Evolutionary conservation across 2,329 filamentous ascomycete genomes (phyloP).

Genomic region (Curvularia sp.): DNA sequence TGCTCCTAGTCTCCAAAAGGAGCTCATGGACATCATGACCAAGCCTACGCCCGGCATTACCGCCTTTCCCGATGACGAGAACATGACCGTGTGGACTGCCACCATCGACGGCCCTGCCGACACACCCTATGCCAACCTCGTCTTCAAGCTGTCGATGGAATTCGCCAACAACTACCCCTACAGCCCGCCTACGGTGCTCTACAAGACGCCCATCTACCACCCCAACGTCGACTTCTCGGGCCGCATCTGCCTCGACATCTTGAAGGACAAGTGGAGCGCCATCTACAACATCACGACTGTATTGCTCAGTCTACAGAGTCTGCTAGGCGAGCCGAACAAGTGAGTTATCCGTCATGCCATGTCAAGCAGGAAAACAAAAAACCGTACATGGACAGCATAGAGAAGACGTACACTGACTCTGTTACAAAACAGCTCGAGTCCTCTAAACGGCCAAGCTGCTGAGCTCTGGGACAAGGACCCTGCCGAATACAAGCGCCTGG

Average conservation of each 20-base stretch:
- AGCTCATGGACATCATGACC: slow-evolving; percentile 98
- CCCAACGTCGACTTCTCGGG: slow-evolving; percentile 98
- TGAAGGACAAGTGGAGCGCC: slow-evolving; percentile 99
- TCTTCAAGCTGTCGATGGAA: slow-evolving; percentile 88
- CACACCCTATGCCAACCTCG: slow-evolving; percentile 87
- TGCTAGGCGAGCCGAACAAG: slow-evolving; percentile 98
- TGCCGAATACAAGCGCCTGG: slow-evolving; percentile 81
- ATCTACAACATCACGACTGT: slow-evolving; percentile 97
- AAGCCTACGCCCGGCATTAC: slow-evolving; percentile 91
- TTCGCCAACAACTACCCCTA: slow-evolving; percentile 96
- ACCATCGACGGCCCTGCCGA: slow-evolving; percentile 91
- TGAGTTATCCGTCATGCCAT: slow-evolving; percentile 56
- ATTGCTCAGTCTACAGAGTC: slow-evolving; percentile 88
- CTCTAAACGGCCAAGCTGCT: slow-evolving; percentile 93
- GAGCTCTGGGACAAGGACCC: slow-evolving; percentile 92
- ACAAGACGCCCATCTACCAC: slow-evolving; percentile 99
- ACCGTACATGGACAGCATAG: background rate
- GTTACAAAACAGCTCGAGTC: slow-evolving; percentile 72
- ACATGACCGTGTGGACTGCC: slow-evolving; percentile 84
- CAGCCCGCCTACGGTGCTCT: slow-evolving; percentile 86
- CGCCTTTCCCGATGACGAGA: slow-evolving; percentile 91
- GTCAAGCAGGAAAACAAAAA: too few species aligned
- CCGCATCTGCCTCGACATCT: slow-evolving; percentile 94
- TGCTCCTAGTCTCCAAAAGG: slow-evolving; percentile 80
- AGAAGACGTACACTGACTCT: slow-evolving; percentile 6